phyloP scores from a whole-genome alignment of 1,284 basidiomycete genomes.

The Ceratobasidium sp. region DNA sequence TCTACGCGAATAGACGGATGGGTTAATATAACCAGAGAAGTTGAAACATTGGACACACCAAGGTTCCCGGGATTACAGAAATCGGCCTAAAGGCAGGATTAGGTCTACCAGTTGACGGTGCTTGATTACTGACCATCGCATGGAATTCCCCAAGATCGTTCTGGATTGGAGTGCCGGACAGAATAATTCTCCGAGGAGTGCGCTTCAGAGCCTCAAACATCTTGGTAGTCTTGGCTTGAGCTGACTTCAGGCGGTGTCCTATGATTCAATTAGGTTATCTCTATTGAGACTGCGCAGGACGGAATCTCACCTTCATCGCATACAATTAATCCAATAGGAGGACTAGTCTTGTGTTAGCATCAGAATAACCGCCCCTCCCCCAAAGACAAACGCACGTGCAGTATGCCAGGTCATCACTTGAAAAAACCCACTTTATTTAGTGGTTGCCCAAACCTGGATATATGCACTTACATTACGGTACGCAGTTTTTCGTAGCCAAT shows the following conservation, averaged over 20 bases:
- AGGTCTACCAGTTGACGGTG: neutral
- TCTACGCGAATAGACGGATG: conserved; percentile 53
- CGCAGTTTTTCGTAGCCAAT: conserved; percentile 95
- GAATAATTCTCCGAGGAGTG: conserved; percentile 79
- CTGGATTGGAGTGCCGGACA: conserved; percentile 97
- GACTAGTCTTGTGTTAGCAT: conserved; percentile 54
- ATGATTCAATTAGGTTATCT: neutral
- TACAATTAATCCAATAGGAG: conserved; percentile 90
- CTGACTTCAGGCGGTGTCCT: conserved; percentile 95
- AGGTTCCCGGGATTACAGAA: conserved; percentile 94
- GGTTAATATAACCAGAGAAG: neutral
- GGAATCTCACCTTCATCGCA: conserved; percentile 84
- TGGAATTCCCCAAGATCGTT: conserved; percentile 97
- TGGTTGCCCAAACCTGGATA: neutral
- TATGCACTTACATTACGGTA: conserved; percentile 68
- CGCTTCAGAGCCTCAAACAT: conserved; percentile 81
- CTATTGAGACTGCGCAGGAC: neutral
- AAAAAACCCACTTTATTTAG: neutral
- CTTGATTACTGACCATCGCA: conserved; percentile 73
- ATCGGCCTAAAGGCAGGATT: conserved; percentile 64
- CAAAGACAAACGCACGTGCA: conserved; percentile 62
- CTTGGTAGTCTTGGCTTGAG: conserved; percentile 87
- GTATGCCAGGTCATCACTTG: conserved; percentile 65
- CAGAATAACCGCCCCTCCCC: neutral
- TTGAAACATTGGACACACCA: conserved; percentile 56